Evolutionary conservation across 257 asterid species (phyloP).

Genomic region (Plectranthus barbatus): DNA sequence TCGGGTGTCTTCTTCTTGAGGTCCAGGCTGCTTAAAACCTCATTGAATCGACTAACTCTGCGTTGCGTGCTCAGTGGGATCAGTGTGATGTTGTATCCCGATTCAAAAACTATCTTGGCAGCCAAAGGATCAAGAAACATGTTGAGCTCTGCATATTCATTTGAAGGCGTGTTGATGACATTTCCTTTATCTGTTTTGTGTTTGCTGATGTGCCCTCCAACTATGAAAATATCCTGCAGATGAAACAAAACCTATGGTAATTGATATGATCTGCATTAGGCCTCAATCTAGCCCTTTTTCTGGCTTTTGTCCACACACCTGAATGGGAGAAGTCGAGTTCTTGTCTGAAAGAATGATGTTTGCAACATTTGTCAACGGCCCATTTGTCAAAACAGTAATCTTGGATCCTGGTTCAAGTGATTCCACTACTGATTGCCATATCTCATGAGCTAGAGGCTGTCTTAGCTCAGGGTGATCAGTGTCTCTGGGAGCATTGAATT

Average conservation of each 20-base stretch:
- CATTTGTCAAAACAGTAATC: slow-evolving; percentile 64
- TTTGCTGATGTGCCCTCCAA: slow-evolving; percentile 59
- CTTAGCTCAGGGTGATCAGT: slow-evolving; percentile 72
- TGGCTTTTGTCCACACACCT: slow-evolving; percentile 32
- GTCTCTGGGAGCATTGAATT: slow-evolving; percentile 70
- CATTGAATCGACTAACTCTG: slow-evolving; percentile 25
- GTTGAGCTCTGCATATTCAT: slow-evolving; percentile 59
- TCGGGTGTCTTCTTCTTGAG: slow-evolving; percentile 55
- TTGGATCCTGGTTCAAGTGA: slow-evolving; percentile 50
- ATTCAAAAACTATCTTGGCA: slow-evolving; percentile 48
- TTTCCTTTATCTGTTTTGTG: slow-evolving; percentile 43
- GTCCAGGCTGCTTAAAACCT: slow-evolving; percentile 22
- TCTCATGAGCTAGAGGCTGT: slow-evolving; percentile 67
- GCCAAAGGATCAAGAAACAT: slow-evolving; percentile 84
- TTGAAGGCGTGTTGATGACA: slow-evolving; percentile 49
- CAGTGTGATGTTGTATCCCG: slow-evolving; percentile 51
- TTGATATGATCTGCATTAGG: background rate
- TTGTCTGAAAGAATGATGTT: slow-evolving; percentile 44
- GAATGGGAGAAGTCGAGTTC: slow-evolving; percentile 32
- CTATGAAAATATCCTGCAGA: slow-evolving; percentile 56
- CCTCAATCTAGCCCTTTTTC: background rate
- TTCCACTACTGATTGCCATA: slow-evolving; percentile 54
- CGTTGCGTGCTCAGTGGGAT: slow-evolving; percentile 62
- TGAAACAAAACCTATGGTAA: background rate
- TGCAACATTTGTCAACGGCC: slow-evolving; percentile 79